Percentiles rank a stretch among this genome's conserved stretches.
These are phyloP conservation scores for Sarocladiaceae sp. DNA, from an alignment of 2,329 filamentous ascomycete genomes.

Conservation along the genomic window DNA sequence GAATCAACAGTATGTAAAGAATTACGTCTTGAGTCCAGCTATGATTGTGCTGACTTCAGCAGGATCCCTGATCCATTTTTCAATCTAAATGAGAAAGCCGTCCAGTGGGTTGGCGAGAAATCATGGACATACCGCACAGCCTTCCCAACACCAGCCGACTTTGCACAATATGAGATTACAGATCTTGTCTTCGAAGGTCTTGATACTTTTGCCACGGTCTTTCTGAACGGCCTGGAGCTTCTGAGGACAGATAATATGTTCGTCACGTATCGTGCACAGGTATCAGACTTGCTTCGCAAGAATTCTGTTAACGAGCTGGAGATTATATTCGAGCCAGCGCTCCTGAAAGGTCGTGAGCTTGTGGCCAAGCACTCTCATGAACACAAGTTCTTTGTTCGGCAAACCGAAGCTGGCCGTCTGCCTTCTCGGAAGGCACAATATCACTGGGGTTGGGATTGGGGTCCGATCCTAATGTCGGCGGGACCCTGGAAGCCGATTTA, in stretches of 20 bases:
- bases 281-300: conserved; percentile 49
- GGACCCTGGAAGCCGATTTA: conserved; percentile 62
- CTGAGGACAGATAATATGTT: conserved; percentile 79
- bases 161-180: too few species aligned
- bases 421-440: conserved; percentile 63
- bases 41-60: too few species aligned
- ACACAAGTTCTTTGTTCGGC: conserved; percentile 46
- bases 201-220: conserved; percentile 72
- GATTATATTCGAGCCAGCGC: conserved; percentile 63
- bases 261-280: conserved; percentile 63
- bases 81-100: too few species aligned
- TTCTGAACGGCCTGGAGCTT: conserved; percentile 62
- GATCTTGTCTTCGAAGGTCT: conserved; percentile 74
- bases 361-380: conserved; percentile 57
- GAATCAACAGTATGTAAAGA: too few species aligned
- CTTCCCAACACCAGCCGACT: too few species aligned
- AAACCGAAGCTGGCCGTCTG: conserved; percentile 30
- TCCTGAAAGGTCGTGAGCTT: conserved; percentile 55
- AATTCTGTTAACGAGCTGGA: conserved; percentile 50
- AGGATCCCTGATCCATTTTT: too few species aligned
- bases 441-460: conserved; percentile 71
- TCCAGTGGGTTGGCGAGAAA: too few species aligned
- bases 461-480: conserved; percentile 53
- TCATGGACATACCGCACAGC: too few species aligned
- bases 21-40: too few species aligned